Conservation (phyloP, 495 filamentous ascomycete species). For the Geopyxis carbonaria region DNA sequence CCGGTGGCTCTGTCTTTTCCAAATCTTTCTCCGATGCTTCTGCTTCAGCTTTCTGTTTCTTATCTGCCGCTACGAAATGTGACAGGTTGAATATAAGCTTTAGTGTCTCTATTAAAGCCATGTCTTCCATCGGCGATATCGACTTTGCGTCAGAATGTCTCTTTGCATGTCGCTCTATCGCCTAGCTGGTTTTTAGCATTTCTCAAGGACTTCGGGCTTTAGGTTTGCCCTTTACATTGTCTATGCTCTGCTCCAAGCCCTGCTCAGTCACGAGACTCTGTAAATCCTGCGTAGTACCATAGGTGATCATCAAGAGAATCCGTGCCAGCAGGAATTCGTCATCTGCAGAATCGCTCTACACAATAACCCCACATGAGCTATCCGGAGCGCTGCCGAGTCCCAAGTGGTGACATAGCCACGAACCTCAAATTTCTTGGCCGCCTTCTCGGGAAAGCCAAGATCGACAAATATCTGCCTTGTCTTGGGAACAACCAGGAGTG, state of each 20-base stretch:
- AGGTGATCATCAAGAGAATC: constrained; percentile 74
- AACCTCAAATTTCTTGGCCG: constrained; percentile 54
- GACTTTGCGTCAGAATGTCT: constrained; percentile 34
- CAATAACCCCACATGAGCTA: neutral
- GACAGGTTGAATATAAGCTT: constrained; percentile 84
- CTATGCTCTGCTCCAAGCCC: constrained; percentile 51
- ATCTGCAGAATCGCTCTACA: constrained; percentile 53
- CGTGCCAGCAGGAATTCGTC: constrained; percentile 78
- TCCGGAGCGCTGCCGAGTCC: neutral
- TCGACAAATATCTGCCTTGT: constrained; percentile 70
- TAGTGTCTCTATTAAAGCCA: constrained; percentile 67
- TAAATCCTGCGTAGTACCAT: constrained; percentile 56
- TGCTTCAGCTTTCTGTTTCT: no score
- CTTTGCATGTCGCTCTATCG: constrained; percentile 51
- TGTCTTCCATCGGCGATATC: constrained; percentile 41
- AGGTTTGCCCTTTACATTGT: constrained; percentile 30
- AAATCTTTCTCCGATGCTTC: no score
- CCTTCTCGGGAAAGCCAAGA: constrained; percentile 51
- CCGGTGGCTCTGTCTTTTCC: no score
- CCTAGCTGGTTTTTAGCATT: constrained; percentile 29
- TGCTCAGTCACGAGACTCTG: constrained; percentile 50
- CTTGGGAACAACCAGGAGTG: constrained; percentile 50
- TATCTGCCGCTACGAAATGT: constrained; percentile 30
- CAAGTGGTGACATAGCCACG: neutral
- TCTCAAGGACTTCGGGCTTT: neutral